Evolutionary conservation across 2,329 filamentous ascomycete species (phyloP).

Genomic region (Sporothrix schenckii): DNA sequence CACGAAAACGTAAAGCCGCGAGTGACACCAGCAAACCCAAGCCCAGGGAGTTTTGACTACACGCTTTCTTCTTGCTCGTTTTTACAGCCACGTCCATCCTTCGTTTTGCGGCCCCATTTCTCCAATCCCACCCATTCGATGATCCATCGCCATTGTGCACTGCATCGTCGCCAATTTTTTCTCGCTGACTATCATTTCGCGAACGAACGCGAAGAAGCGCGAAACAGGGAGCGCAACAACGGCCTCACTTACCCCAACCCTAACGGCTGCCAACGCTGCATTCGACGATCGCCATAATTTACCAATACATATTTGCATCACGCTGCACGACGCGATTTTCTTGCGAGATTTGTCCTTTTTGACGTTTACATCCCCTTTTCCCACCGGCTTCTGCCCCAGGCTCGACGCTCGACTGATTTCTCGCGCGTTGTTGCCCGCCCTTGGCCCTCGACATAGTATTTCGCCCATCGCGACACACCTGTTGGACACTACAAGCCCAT

Average conservation of each 20-base stretch:
- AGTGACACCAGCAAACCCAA: slow-evolving; percentile 13
- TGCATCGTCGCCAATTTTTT: slow-evolving; percentile 23
- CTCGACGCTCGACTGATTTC: background rate
- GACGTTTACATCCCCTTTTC: background rate
- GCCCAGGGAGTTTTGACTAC: slow-evolving; percentile 1
- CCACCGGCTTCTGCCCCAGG: background rate
- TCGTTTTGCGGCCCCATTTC: slow-evolving; percentile 4
- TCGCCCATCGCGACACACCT: slow-evolving; percentile 21
- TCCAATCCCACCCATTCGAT: slow-evolving; percentile 22
- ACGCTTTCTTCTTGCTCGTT: background rate
- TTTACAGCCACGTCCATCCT: background rate
- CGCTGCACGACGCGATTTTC: slow-evolving; percentile 1
- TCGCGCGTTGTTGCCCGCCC: background rate
- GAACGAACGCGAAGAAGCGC: slow-evolving; percentile 29
- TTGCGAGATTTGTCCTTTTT: background rate
- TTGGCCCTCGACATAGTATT: background rate
- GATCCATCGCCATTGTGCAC: slow-evolving; percentile 17
- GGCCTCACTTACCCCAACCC: background rate
- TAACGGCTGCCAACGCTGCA: background rate
- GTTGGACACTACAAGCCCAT: background rate
- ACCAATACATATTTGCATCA: background rate
- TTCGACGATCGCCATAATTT: background rate
- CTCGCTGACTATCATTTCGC: slow-evolving; percentile 18
- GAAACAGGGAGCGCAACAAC: slow-evolving; percentile 15
- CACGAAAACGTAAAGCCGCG: slow-evolving; percentile 1